Evolutionary conservation across 2,329 filamentous ascomycete species (phyloP).

Genomic region (Chlorencoelia australis): DNA sequence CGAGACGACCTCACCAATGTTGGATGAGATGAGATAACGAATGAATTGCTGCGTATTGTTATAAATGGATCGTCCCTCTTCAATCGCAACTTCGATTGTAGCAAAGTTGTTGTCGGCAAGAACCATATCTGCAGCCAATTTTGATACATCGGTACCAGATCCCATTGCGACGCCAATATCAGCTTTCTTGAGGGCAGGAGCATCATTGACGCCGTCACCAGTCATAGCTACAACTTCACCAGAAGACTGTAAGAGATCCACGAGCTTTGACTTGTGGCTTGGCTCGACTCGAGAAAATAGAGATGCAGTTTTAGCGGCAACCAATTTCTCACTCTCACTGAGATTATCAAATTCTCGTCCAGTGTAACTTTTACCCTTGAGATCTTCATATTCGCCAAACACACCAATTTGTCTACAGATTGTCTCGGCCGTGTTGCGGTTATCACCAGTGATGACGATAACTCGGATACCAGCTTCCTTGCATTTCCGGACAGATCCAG

Average conservation of each 20-base stretch:
- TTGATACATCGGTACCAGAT: slow-evolving; percentile 92
- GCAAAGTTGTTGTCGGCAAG: slow-evolving; percentile 98
- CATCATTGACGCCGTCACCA: slow-evolving; percentile 96
- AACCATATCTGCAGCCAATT: slow-evolving; percentile 96
- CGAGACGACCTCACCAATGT: slow-evolving; percentile 97
- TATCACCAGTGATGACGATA: slow-evolving; percentile 97
- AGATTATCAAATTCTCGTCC: slow-evolving; percentile 90
- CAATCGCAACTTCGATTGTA: slow-evolving; percentile 90
- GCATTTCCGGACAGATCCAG: slow-evolving; percentile 77
- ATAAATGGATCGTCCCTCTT: slow-evolving; percentile 96
- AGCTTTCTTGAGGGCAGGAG: slow-evolving; percentile 93
- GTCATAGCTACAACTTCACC: slow-evolving; percentile 99
- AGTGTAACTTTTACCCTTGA: slow-evolving; percentile 87
- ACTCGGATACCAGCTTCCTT: slow-evolving; percentile 90
- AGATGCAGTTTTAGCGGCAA: slow-evolving; percentile 75
- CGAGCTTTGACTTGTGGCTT: slow-evolving; percentile 91
- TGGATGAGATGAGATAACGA: slow-evolving; percentile 96
- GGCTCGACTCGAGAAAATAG: slow-evolving; percentile 96
- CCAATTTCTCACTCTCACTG: slow-evolving; percentile 65
- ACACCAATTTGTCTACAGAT: slow-evolving; percentile 97
- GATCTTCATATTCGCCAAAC: slow-evolving; percentile 71
- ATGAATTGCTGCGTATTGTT: slow-evolving; percentile 99
- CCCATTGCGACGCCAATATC: slow-evolving; percentile 99
- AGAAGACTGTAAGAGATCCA: slow-evolving; percentile 86
- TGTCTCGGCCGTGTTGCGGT: slow-evolving; percentile 92